Evolutionary conservation across 2,329 filamentous ascomycete species (phyloP), one percentile per base, ranked within the genome.

Genomic region (Alternaria consortialis): DNA sequence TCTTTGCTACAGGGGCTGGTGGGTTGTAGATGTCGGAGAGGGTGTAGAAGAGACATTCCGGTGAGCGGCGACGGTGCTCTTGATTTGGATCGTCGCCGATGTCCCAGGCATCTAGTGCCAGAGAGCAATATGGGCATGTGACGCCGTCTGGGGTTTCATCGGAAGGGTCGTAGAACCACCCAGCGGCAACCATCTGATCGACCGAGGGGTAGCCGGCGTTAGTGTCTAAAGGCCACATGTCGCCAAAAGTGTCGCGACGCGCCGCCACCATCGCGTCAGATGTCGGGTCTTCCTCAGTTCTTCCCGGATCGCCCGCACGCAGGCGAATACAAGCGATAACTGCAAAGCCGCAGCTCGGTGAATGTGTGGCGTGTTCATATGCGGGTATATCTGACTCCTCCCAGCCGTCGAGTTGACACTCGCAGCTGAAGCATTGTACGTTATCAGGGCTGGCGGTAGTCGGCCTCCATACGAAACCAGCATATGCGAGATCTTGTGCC

Each of bases 81-180:
- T 96, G 89, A 89, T 91, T 87, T 63, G 95, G 95, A 75, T 97
- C 92, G 77, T 99, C 95, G 60, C 90, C 89, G 1, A 91, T 90
- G 75, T 98, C 95, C 95, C 96, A 99, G 7, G 93, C 93, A 77
- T 98, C 94, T 11, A 99, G 85, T 11, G 91, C 93, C 15, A 98
- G 81, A 58, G 91, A 88, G 81, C 95, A 99, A 80, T 98, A 97
- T 29, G 91, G 86, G 76, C 95, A 99, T 11, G 91, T 95, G 9
- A 92, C 92, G 81, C 94, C 92, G 77, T 99, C 95, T 66, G 95
- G 90, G 12, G 89, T 92, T 43, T 94, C 93, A 43, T 87, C 81
- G 6, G 88, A 92, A 0, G 95, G 94, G 25, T 93, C 96, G 80
- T 94, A 97, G 75, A 91, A 93, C 94, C 94, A 99, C 11, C 95